These are phyloP conservation scores for Corymbia maculata DNA, from an alignment of 345 rosid species.

Conservation along the genomic window DNA sequence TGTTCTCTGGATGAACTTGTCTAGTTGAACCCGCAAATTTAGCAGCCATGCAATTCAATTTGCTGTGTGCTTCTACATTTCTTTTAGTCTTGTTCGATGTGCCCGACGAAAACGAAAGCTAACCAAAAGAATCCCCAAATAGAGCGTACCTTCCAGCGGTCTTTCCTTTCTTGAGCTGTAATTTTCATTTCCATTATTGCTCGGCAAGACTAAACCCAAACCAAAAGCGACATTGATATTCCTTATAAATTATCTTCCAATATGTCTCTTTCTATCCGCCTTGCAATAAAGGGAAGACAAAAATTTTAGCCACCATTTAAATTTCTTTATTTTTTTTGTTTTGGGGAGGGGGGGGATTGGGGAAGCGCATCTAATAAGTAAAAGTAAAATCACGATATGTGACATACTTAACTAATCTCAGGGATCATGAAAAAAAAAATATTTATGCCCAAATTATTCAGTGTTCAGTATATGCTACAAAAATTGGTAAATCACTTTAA, in stretches of 20 bases:
- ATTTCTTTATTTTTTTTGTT: not conserved
- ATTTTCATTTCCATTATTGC: not conserved
- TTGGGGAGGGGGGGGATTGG: too few relatives aligned
- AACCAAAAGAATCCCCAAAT: not conserved
- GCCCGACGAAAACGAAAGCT: not conserved
- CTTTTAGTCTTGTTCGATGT: not conserved
- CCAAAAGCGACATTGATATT: not conserved
- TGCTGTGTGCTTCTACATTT: not conserved
- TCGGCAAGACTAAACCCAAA: not conserved
- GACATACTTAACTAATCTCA: not conserved
- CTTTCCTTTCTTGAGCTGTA: not conserved
- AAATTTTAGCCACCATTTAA: not conserved
- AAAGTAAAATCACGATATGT: not conserved
- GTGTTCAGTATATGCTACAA: not conserved
- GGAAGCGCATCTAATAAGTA: not conserved
- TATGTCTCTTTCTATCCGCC: not conserved
- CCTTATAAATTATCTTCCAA: not conserved
- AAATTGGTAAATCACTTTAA: too few relatives aligned
- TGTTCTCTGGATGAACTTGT: not conserved
- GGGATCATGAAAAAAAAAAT: too few relatives aligned
- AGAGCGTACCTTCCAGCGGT: not conserved
- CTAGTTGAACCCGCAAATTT: not conserved
- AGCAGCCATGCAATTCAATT: not conserved
- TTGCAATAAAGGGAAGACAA: not conserved
- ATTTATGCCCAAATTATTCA: not conserved